Conservation (phyloP, 805 yeast species). For the Nakazawaea holstii region DNA sequence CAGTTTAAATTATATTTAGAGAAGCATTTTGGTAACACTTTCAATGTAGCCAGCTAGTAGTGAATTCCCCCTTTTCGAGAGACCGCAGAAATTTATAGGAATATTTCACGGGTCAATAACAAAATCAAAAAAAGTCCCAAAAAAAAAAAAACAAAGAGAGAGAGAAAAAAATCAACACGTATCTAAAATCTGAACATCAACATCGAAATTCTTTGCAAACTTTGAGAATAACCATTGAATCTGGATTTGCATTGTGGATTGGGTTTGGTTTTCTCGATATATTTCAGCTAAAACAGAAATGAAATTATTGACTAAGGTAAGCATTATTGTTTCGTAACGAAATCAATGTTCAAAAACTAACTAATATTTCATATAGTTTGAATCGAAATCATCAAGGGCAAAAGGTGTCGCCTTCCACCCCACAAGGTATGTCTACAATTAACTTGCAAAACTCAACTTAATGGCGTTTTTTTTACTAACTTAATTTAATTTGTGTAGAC, state of each 20-base stretch:
- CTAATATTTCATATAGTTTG: conserved; percentile 50
- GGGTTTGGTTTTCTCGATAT: background rate
- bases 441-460: background rate
- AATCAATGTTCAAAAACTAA: conserved; percentile 17
- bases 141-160: background rate
- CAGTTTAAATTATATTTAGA: too few species aligned
- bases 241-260: background rate
- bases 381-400: conserved; percentile 96
- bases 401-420: conserved; percentile 98
- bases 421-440: conserved; percentile 40
- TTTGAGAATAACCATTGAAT: background rate
- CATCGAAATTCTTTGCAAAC: background rate
- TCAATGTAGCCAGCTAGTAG: too few species aligned
- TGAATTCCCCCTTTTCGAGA: too few species aligned
- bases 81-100: too few species aligned
- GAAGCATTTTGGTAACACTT: too few species aligned
- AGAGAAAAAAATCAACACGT: conserved; percentile 6
- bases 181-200: background rate
- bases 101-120: conserved; percentile 1
- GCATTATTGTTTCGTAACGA: conserved; percentile 14
- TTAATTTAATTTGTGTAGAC: conserved; percentile 36
- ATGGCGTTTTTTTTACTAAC: background rate
- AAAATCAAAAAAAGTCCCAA: background rate
- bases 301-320: conserved; percentile 78
- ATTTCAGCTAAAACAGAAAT: conserved; percentile 22